Evolutionary conservation across 306 rosid genomes (phyloP), one percentile per base, ranked within the genome.

Genomic region (Dalbergia cultrata): DNA sequence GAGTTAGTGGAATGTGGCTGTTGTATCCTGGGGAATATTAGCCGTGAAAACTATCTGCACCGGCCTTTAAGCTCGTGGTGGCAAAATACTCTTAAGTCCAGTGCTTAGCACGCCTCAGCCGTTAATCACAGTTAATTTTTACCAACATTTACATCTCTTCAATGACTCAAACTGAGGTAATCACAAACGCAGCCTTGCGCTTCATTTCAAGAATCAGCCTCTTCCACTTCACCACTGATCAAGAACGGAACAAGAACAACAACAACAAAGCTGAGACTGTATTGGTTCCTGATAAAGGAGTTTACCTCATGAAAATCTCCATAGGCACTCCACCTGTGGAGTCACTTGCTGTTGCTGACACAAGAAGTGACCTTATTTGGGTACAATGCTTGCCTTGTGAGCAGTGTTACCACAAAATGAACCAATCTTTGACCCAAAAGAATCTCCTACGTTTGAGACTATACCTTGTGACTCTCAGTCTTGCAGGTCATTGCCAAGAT

Each of bases 311-410:
- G 60, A 78, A 26, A 47, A 14, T 68, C 57, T 78, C 12, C 12
- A 13, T 78, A 7, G 76, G 70, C 0, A 44, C 76, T 3, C 82
- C 70, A 17, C 76, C 76, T 0, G 10, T 58, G 1, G 76, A 43
- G 9, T 11, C 37, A 19, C 33, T 63, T 63, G 82, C 62, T 14
- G 1, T 78, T 1, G 69, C 37, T 10, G 82, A 69, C 62, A 26
- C 76, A n/a, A 62, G 76, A 60, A 78, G 82, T 13, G 50, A 78
- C 13, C 70, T 68, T 7, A 31, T 69, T 10, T 78, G 76, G 76
- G 35, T 78, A 3, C 82, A 68, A 33, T 78, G 76, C 37, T 44
- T 7, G 8, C 76, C 76, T 43, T 68, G 69, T 60, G 6, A 22
- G 2, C 9, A 6, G 0, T 68, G 76, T 45, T 67, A 57, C 75